Percentiles rank a stretch among this genome's conserved stretches.
These are phyloP conservation scores for Polyporus arcularius DNA, from an alignment of 768 basidiomycete species.

Conservation along the genomic window DNA sequence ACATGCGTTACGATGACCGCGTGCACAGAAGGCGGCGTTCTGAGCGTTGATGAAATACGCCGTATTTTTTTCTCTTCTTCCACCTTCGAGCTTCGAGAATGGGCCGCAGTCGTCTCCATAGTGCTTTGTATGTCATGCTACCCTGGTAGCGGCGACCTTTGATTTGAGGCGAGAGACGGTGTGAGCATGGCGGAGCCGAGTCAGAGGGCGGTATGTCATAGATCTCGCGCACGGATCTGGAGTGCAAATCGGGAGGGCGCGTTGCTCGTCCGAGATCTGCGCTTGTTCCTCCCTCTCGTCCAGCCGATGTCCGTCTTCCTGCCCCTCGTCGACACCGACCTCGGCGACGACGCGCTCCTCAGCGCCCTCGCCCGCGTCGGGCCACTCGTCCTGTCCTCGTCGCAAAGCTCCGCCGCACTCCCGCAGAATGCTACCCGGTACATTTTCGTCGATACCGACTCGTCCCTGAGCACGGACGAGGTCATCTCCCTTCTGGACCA, in stretches of 20 bases:
- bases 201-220: not conserved
- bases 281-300: not conserved
- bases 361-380: slow-evolving; percentile 71
- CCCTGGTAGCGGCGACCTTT: too few species aligned
- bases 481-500: slow-evolving; percentile 69
- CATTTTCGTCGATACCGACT: slow-evolving; percentile 56
- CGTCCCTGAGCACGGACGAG: slow-evolving; percentile 50
- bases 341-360: slow-evolving; percentile 48
- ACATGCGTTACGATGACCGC: too few species aligned
- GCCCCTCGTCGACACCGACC: slow-evolving; percentile 54
- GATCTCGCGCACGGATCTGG: not conserved
- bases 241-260: not conserved
- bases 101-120: too few species aligned
- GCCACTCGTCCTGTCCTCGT: slow-evolving; percentile 61
- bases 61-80: too few species aligned
- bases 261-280: not conserved
- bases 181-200: not conserved
- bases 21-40: too few species aligned
- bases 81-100: too few species aligned
- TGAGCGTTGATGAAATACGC: too few species aligned
- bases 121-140: too few species aligned
- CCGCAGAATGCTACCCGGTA: slow-evolving; percentile 39
- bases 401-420: slow-evolving; percentile 31
- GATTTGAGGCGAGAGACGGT: too few species aligned
- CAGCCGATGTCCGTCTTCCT: slow-evolving; percentile 32